A percentile compares a stretch with the other conserved stretches of the same genome.
Evolutionary conservation across 2,329 filamentous ascomycete species (phyloP).

Genomic region (Fusarium sp.): DNA sequence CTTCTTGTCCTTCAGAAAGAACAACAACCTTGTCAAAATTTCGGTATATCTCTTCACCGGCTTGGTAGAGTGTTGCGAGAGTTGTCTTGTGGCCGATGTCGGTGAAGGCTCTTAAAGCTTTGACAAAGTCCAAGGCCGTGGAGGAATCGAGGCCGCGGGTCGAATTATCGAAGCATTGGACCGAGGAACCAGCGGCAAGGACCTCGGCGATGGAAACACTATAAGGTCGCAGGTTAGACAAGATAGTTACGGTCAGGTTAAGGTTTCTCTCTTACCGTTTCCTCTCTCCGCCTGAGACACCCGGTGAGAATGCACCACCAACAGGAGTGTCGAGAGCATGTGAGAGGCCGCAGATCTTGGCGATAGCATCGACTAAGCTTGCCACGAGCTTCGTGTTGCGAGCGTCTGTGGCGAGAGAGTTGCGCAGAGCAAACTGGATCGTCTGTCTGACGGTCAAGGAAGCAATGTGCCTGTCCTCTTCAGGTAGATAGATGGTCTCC

Average conservation of each 20-base stretch:
- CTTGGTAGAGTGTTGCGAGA: background rate
- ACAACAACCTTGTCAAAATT: background rate
- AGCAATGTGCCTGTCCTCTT: slow-evolving; percentile 80
- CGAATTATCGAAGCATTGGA: background rate
- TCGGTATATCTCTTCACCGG: background rate
- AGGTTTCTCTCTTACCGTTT: background rate
- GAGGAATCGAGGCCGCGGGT: background rate
- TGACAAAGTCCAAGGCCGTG: background rate
- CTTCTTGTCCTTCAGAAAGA: background rate
- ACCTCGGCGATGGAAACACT: background rate
- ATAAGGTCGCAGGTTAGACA: background rate
- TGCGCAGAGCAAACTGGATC: slow-evolving; percentile 76
- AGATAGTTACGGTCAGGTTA: accelerated
- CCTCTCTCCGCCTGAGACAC: background rate
- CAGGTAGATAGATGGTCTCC: slow-evolving; percentile 80
- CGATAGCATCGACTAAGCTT: background rate
- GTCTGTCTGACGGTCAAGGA: slow-evolving; percentile 81
- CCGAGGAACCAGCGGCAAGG: background rate
- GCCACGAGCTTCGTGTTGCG: background rate
- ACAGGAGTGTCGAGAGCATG: background rate
- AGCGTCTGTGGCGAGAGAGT: slow-evolving; percentile 40
- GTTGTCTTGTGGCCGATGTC: background rate
- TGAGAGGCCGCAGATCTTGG: background rate
- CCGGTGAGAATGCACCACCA: background rate
- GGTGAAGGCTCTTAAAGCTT: background rate